Percentiles rank a stretch among this genome's conserved stretches.
These are phyloP conservation scores for Pyrenophora seminiperda DNA, from an alignment of 2,329 filamentous ascomycete species.

Conservation along the genomic window DNA sequence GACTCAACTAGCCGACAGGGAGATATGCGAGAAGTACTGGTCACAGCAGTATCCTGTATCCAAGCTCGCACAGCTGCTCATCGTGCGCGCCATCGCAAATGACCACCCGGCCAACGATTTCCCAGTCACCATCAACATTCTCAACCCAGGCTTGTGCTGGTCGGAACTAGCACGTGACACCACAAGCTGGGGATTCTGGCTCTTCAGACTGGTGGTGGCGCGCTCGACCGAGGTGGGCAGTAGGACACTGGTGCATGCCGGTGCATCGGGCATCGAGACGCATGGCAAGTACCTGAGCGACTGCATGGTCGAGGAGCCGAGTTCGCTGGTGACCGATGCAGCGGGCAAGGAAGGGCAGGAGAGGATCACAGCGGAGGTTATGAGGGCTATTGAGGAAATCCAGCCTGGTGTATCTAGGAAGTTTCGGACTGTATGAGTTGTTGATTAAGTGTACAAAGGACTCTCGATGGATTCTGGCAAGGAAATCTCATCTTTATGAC, in stretches of 20 bases:
- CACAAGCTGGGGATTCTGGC: conserved; percentile 25
- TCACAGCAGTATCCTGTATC: conserved; percentile 27
- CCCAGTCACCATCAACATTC: conserved; percentile 34
- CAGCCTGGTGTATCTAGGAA: conserved; percentile 21
- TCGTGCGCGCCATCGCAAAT: conserved; percentile 25
- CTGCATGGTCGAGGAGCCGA: conserved; percentile 27
- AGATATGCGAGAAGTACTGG: conserved; percentile 8
- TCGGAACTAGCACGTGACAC: conserved; percentile 41
- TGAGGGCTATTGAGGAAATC: conserved; percentile 42
- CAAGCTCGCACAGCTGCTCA: conserved; percentile 35
- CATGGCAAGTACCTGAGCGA: conserved; percentile 48
- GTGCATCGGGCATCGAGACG: conserved; percentile 10
- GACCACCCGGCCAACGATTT: conserved; percentile 4
- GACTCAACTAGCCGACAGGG: conserved; percentile 18
- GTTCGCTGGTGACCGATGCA: conserved; percentile 38
- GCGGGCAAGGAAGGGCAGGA: conserved; percentile 40
- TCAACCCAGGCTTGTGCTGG: conserved; percentile 33
- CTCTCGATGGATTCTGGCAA: no score
- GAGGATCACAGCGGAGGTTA: conserved; percentile 45
- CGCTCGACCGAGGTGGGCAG: conserved; percentile 48
- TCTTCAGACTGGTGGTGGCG: conserved; percentile 30
- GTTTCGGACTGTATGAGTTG: not conserved
- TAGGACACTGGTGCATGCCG: conserved; percentile 47
- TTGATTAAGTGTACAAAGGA: no score
- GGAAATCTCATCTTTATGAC: no score